Evolutionary conservation across 805 yeast species (phyloP).

Genomic region (Metschnikowia corniflorae): DNA sequence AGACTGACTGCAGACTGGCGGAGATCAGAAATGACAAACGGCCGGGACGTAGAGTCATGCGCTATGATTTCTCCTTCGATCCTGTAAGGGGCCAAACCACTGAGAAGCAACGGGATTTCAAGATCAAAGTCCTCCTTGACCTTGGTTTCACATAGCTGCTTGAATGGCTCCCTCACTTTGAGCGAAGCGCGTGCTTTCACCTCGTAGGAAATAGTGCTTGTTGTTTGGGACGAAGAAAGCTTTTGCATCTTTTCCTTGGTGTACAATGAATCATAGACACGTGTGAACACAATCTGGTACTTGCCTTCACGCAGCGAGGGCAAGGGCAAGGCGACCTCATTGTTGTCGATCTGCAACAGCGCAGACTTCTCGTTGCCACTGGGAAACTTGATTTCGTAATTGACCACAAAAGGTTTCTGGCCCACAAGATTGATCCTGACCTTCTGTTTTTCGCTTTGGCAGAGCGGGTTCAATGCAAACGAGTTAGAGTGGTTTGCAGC

Average conservation of each 20-base stretch:
- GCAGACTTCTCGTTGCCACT: slow-evolving; percentile 43
- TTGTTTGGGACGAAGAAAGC: slow-evolving; percentile 2
- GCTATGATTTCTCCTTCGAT: slow-evolving; percentile 57
- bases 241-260: slow-evolving; percentile 28
- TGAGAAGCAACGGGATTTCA: slow-evolving; percentile 48
- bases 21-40: slow-evolving; percentile 43
- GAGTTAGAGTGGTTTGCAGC: slow-evolving; percentile 3
- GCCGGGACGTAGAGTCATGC: slow-evolving; percentile 53
- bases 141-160: slow-evolving; percentile 44
- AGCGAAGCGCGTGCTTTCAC: slow-evolving; percentile 65
- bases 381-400: slow-evolving; percentile 61
- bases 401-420: slow-evolving; percentile 63
- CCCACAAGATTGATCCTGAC: slow-evolving; percentile 48
- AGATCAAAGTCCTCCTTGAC: slow-evolving; percentile 28
- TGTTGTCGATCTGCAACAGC: slow-evolving; percentile 29
- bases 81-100: slow-evolving; percentile 61
- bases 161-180: slow-evolving; percentile 43
- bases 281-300: slow-evolving; percentile 57
- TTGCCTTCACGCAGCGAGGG: slow-evolving; percentile 50
- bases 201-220: slow-evolving; percentile 27
- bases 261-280: slow-evolving; percentile 65
- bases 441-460: slow-evolving; percentile 28
- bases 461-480: slow-evolving; percentile 26
- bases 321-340: slow-evolving; percentile 32
- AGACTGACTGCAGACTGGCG: slow-evolving; percentile 20